Evolutionary conservation across 768 basidiomycete genomes (phyloP).

Genomic region (Xanthoconium purpureum): DNA sequence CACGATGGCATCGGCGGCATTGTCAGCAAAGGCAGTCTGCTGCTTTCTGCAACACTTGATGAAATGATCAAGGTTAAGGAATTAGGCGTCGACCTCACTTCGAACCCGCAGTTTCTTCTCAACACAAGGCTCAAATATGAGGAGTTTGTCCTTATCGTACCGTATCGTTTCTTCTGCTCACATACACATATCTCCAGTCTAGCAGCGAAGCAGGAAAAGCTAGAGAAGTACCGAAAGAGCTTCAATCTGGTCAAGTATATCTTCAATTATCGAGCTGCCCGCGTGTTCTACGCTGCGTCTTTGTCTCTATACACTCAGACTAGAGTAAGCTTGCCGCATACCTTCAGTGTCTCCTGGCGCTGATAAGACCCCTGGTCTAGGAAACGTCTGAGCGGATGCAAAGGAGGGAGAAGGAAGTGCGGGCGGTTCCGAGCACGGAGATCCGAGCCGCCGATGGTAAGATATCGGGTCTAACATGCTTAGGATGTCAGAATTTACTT

Average conservation of each 20-base stretch:
- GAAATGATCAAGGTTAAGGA: neutral
- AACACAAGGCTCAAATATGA: neutral
- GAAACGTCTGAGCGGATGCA: slow-evolving; percentile 9
- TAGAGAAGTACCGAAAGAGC: neutral
- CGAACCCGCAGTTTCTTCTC: neutral
- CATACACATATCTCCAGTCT: neutral
- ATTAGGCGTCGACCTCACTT: neutral
- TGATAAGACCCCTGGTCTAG: neutral
- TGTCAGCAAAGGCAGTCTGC: neutral
- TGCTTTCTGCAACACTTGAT: slow-evolving; percentile 3
- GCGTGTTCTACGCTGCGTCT: neutral
- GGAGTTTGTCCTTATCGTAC: neutral
- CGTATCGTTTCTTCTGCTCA: neutral
- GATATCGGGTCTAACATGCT: neutral
- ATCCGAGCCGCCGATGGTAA: neutral
- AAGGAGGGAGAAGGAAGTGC: neutral
- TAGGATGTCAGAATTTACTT: no score
- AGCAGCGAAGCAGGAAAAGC: neutral
- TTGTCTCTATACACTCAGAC: neutral
- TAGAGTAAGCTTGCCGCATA: neutral
- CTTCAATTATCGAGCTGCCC: neutral
- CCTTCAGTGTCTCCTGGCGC: neutral
- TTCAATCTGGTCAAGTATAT: neutral
- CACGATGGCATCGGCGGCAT: neutral
- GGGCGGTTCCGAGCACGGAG: slow-evolving; percentile 1